Percentiles rank a stretch among this genome's conserved stretches.
These are phyloP conservation scores for Kluyveromyces marxianus DNA, from an alignment of 1,139 yeast genomes.

Conservation along the genomic window DNA sequence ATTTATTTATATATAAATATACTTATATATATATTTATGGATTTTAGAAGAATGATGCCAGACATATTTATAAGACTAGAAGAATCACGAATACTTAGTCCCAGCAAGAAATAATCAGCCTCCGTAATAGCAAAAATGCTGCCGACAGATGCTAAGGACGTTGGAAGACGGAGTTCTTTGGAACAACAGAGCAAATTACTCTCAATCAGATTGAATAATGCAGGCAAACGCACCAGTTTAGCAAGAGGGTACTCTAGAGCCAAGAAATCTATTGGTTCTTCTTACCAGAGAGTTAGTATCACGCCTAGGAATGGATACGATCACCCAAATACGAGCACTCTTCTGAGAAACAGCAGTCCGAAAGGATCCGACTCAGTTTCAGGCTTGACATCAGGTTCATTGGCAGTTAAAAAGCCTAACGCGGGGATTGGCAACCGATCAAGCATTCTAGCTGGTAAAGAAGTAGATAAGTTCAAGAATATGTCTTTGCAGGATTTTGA, in stretches of 20 bases:
- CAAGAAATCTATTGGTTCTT: background rate
- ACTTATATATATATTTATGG: too few relatives aligned
- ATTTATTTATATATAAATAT: too few relatives aligned
- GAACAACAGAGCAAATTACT: slow-evolving; percentile 6
- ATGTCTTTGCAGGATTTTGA: slow-evolving; percentile 55
- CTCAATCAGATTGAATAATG: slow-evolving; percentile 2
- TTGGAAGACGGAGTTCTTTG: slow-evolving; percentile 1
- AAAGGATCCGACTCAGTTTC: background rate
- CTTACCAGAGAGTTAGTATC: background rate
- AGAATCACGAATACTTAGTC: too few relatives aligned
- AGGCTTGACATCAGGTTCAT: background rate
- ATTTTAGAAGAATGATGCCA: too few relatives aligned
- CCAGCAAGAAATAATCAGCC: too few relatives aligned
- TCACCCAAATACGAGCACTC: background rate
- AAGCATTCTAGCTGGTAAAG: background rate
- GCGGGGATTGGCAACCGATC: background rate
- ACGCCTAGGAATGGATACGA: too few relatives aligned
- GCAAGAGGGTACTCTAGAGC: background rate
- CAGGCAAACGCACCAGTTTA: slow-evolving; percentile 1
- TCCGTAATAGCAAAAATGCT: background rate
- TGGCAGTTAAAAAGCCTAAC: background rate
- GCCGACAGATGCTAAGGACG: background rate
- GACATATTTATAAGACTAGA: too few relatives aligned
- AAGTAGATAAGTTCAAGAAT: background rate
- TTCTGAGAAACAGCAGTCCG: background rate